A percentile compares a stretch with the other conserved stretches of the same genome.
Evolutionary conservation across 306 rosid species (phyloP).

Genomic region (Prunus fruticosa): DNA sequence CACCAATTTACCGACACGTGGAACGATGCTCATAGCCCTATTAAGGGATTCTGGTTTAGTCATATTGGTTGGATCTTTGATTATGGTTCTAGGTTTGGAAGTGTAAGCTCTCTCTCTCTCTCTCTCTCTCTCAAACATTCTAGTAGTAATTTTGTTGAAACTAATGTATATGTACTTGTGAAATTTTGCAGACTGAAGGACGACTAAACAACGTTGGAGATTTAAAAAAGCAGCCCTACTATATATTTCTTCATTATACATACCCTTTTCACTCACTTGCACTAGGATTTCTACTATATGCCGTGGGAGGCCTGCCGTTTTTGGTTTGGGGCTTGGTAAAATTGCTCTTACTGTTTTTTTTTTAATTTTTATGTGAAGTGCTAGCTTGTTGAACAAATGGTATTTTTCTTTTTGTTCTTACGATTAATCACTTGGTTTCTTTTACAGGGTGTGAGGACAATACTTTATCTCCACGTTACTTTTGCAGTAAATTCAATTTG

Average conservation of each 20-base stretch:
- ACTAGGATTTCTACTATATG: conserved; percentile 24
- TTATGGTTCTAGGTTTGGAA: conserved; percentile 40
- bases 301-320: background rate
- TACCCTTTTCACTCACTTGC: conserved; percentile 74
- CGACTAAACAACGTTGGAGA: conserved; percentile 61
- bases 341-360: background rate
- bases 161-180: background rate
- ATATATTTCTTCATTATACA: conserved; percentile 55
- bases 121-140: too few relatives aligned
- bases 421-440: too few relatives aligned
- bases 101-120: conserved; percentile 31
- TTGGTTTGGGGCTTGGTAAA: background rate
- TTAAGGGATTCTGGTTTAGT: conserved; percentile 86
- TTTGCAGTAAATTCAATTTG: conserved; percentile 87
- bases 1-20: conserved; percentile 83
- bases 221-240: conserved; percentile 67
- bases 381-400: too few relatives aligned
- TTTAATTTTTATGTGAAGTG: too few relatives aligned
- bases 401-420: background rate
- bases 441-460: conserved; percentile 69
- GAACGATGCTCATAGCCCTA: conserved; percentile 84
- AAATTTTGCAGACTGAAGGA: conserved; percentile 58
- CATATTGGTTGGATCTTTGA: conserved; percentile 85
- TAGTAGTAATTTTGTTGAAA: too few relatives aligned
- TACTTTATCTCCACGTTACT: conserved; percentile 72